phyloP scores from a whole-genome alignment of 2,329 filamentous ascomycete species.

The Epichloe elymi region DNA sequence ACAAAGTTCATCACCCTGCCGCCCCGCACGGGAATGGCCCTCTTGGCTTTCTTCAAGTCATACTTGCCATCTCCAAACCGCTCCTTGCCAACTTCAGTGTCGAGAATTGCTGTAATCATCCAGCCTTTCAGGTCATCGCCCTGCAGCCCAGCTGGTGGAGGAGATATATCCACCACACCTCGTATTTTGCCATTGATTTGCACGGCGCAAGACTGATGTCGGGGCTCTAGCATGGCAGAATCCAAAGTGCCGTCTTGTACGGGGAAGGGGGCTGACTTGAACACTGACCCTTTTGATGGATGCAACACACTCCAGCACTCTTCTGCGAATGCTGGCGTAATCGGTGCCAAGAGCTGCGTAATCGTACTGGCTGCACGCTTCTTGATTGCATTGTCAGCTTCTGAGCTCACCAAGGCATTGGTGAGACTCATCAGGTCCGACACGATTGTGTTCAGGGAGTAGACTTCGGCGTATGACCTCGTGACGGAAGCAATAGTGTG shows the following conservation, averaged over 20 bases:
- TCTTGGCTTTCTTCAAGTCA: slow-evolving; percentile 40
- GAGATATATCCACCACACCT: slow-evolving; percentile 51
- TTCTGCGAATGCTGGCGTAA: slow-evolving; percentile 68
- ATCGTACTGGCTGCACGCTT: slow-evolving; percentile 40
- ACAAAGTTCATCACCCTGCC: slow-evolving; percentile 69
- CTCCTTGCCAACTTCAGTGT: slow-evolving; percentile 44
- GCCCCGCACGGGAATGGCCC: slow-evolving; percentile 47
- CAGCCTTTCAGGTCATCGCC: slow-evolving; percentile 40
- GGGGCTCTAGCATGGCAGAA: slow-evolving; percentile 34
- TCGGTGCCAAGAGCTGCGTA: slow-evolving; percentile 61
- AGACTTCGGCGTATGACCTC: slow-evolving; percentile 54
- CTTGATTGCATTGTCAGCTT: slow-evolving; percentile 29
- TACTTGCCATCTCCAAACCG: slow-evolving; percentile 36
- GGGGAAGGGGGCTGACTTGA: slow-evolving; percentile 45
- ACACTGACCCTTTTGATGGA: slow-evolving; percentile 25
- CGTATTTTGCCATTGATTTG: slow-evolving; percentile 71
- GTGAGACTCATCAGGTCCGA: slow-evolving; percentile 75
- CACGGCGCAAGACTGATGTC: slow-evolving; percentile 47
- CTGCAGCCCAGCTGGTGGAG: slow-evolving; percentile 28
- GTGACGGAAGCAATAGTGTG: slow-evolving; percentile 54
- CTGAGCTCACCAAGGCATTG: slow-evolving; percentile 45
- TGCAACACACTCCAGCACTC: slow-evolving; percentile 60
- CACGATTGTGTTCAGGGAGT: slow-evolving; percentile 70
- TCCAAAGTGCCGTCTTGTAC: slow-evolving; percentile 34
- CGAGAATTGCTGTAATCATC: slow-evolving; percentile 47